These are phyloP conservation scores for Iberis pinnata DNA, from an alignment of 345 rosid species.

Conservation along the genomic window DNA sequence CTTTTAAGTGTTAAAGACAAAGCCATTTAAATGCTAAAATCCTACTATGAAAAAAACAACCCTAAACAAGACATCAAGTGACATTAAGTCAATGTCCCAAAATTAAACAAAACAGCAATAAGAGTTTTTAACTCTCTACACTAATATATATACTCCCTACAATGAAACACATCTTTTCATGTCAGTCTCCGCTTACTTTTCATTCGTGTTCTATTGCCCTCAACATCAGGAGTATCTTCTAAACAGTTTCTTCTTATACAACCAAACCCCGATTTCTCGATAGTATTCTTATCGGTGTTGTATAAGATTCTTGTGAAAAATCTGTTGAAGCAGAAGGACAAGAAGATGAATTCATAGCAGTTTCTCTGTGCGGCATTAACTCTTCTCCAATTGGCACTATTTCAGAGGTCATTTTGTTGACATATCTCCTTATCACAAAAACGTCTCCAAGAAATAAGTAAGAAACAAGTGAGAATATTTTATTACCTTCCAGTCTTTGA, in stretches of 20 bases:
- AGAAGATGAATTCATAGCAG: conserved; percentile 3
- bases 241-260: conserved; percentile 59
- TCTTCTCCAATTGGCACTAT: conserved; percentile 56
- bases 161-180: conserved; percentile 11
- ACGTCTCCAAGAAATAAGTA: conserved; percentile 4
- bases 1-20: too few relatives aligned
- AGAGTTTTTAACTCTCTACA: not conserved
- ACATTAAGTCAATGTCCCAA: not conserved
- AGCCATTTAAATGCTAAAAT: too few relatives aligned
- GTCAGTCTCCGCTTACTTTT: conserved; percentile 45
- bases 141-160: not conserved
- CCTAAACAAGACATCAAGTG: not conserved
- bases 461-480: not conserved
- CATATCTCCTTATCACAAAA: not conserved
- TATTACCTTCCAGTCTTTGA: conserved; percentile 83
- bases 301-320: conserved; percentile 31
- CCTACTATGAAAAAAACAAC: not conserved
- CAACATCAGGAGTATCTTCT: conserved; percentile 51
- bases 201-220: conserved; percentile 32
- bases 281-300: conserved; percentile 77
- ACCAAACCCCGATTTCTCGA: conserved; percentile 72
- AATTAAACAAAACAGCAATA: not conserved
- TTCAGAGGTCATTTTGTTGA: conserved; percentile 49
- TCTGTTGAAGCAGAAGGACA: conserved; percentile 28
- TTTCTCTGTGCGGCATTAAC: conserved; percentile 58